Base-by-base conservation (phyloP, 1,139 yeast genomes). In the Sporopachydermia cereana region DNA sequence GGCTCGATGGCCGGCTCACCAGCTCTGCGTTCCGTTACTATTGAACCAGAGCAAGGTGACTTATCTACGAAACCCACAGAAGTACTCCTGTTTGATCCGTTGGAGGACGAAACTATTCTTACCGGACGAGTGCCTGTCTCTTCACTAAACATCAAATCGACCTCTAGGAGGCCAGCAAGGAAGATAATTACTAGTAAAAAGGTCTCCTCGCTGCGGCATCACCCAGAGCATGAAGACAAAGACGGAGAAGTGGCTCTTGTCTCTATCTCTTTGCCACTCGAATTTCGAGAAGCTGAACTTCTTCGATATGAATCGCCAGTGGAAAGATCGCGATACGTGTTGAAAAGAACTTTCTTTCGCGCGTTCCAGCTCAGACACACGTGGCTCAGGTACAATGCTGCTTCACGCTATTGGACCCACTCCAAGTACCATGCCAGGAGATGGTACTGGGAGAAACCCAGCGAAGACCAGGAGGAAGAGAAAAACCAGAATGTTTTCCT, bases 361-460 rank as follows among this genome's bases (percentile, higher is more conserved):
- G 39, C 17, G 12, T 34, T 34, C n/a, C 18, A 20, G 22, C 17
- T 34, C 12, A 34, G 39, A 14, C 7, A 25, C 12, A 25, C 29
- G 29, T 25, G 29, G 29, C 29, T 25, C 29, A 25, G 12, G 5
- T 34, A 34, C 17, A 12, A 7, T 5, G 39, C 22, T 12, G 20
- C 39, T 21, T 12, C 7, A 12, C 18, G 39, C 9, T 34, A 34
- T 34, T 34, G 5, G 9, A 21, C 18, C 17, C 17, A 16, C 22
- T 34, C 9, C 22, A 12, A 12, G 9, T 34, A 34, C 17, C 39
- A 34, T 7, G 22, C 18, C 18, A 5, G 22, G 5, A 5, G 17
- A n/a, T 34, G 39, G 39, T 34, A 21, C 20, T 34, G 39, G 39
- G 29, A 25, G 14, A 25, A 25, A 25, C n/a, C n/a, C n/a, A n/a